These are phyloP conservation scores for Monosporascus sp. DNA, from an alignment of 2,329 filamentous ascomycete species.

Conservation along the genomic window DNA sequence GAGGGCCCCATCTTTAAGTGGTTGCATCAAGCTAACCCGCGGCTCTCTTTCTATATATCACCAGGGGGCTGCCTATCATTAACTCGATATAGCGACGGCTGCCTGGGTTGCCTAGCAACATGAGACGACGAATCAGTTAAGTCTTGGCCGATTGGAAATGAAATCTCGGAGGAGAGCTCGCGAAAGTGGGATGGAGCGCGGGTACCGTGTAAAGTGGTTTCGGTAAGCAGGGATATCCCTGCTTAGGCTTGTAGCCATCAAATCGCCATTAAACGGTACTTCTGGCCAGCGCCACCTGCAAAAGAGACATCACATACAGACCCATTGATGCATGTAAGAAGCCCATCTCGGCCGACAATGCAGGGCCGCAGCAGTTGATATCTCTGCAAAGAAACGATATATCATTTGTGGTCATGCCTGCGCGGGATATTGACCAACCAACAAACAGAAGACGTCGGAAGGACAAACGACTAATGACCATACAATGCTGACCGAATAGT, in stretches of 20 bases:
- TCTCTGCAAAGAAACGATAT: neutral
- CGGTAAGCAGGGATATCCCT: neutral
- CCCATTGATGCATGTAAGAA: neutral
- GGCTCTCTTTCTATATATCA: constrained; percentile 15
- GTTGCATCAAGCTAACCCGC: constrained; percentile 28
- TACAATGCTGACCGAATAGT: too few relatives aligned
- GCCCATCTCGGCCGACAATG: neutral
- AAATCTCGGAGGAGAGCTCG: constrained; percentile 16
- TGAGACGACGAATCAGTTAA: constrained; percentile 13
- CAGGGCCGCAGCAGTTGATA: neutral
- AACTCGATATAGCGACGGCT: constrained; percentile 13
- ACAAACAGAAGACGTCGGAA: too few relatives aligned
- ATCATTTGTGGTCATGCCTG: neutral
- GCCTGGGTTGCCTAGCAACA: constrained; percentile 32
- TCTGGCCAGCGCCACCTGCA: too few relatives aligned
- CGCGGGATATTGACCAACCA: too few relatives aligned
- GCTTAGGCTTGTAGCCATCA: neutral
- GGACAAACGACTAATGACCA: too few relatives aligned
- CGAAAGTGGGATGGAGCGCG: constrained; percentile 30
- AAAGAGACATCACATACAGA: too few relatives aligned
- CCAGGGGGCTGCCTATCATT: constrained; percentile 6
- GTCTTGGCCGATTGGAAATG: constrained; percentile 17
- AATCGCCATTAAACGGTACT: neutral
- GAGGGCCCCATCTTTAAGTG: constrained; percentile 24
- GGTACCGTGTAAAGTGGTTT: constrained; percentile 35